A percentile compares a stretch with the other conserved stretches of the same genome.
These are phyloP conservation scores for Lepidium sativum DNA, from an alignment of 345 rosid species.

Conservation along the genomic window DNA sequence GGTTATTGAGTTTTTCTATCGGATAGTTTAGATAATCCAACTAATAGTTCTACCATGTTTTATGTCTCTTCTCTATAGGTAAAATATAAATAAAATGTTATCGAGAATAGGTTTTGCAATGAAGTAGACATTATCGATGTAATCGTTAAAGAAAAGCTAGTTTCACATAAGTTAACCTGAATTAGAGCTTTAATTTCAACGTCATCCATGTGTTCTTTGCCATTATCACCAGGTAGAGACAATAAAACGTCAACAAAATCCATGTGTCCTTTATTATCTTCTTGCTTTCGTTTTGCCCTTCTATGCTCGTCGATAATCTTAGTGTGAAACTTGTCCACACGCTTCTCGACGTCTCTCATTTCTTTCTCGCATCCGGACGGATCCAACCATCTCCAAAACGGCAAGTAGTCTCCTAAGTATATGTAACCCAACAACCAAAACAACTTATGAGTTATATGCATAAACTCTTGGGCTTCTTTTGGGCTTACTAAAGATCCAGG, in stretches of 20 bases:
- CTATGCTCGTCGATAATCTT: constrained; percentile 66
- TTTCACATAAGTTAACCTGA: constrained; percentile 35
- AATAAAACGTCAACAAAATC: constrained; percentile 86
- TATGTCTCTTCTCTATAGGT: too few relatives aligned
- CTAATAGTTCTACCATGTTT: too few relatives aligned
- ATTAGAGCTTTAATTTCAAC: constrained; percentile 80
- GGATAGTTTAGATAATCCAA: too few relatives aligned
- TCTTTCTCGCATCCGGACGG: constrained; percentile 67
- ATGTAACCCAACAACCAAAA: constrained; percentile 69
- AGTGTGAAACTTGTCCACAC: constrained; percentile 80
- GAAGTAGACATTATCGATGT: too few relatives aligned
- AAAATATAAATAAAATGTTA: too few relatives aligned
- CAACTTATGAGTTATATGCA: constrained; percentile 71
- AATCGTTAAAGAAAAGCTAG: too few relatives aligned
- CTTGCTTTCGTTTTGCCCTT: constrained; percentile 21
- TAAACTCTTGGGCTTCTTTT: constrained; percentile 70
- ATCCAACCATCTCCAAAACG: constrained; percentile 89
- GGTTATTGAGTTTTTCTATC: too few relatives aligned
- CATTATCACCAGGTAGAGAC: constrained; percentile 70
- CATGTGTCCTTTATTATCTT: constrained; percentile 23
- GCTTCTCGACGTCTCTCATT: constrained; percentile 80
- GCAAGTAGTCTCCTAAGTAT: constrained; percentile 83
- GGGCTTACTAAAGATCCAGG: constrained; percentile 46
- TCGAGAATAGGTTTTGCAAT: too few relatives aligned
- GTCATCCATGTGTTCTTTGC: constrained; percentile 60